These are phyloP conservation scores for Kwoniella pini DNA, from an alignment of 768 basidiomycete genomes.

Conservation along the genomic window DNA sequence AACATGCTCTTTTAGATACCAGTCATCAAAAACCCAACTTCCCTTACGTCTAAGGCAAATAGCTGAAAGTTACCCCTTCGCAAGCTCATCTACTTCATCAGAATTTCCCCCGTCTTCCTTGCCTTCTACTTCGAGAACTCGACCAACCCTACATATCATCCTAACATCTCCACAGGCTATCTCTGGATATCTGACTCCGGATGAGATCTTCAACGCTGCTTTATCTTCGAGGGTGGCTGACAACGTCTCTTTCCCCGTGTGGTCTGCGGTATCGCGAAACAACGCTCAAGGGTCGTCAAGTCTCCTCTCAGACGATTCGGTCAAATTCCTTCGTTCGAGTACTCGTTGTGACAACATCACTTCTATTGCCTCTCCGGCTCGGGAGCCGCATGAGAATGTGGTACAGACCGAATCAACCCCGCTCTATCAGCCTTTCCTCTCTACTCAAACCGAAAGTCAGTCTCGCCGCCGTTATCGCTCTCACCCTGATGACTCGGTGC, in stretches of 20 bases:
- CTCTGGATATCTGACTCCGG: background rate
- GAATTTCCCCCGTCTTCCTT: conserved; percentile 17
- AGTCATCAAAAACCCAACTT: conserved; percentile 25
- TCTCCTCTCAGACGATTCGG: no score
- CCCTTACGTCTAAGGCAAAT: conserved; percentile 29
- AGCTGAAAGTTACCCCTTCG: conserved; percentile 36
- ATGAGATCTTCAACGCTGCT: background rate
- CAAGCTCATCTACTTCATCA: conserved; percentile 12
- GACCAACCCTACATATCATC: conserved; percentile 27
- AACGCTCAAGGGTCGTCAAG: no score
- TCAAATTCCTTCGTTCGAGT: no score
- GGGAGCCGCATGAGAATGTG: no score
- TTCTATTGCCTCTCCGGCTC: no score
- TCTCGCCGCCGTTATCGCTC: background rate
- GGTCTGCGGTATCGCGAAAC: no score
- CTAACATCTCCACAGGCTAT: background rate
- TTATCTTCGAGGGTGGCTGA: background rate
- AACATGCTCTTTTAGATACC: conserved; percentile 14
- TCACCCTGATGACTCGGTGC: conserved; percentile 1
- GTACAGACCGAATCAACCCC: background rate
- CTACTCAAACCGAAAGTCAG: background rate
- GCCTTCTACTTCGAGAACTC: conserved; percentile 30
- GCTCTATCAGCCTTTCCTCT: conserved; percentile 4
- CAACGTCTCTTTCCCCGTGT: background rate
- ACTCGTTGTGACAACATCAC: no score